These are phyloP conservation scores for Trichoderma simmonsii DNA, from an alignment of 2,329 filamentous ascomycete species.

Conservation along the genomic window DNA sequence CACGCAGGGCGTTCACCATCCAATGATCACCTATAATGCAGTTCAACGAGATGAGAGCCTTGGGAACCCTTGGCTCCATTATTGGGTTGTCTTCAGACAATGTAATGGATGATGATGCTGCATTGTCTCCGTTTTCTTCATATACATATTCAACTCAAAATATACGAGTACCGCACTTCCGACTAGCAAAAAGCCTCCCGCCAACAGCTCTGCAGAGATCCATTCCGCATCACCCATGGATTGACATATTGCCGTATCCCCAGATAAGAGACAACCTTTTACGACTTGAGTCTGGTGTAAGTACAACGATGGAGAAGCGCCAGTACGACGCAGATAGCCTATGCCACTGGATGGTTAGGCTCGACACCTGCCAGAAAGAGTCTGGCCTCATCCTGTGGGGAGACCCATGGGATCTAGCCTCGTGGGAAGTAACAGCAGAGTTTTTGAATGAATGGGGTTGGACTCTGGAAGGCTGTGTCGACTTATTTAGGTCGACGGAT, in stretches of 20 bases:
- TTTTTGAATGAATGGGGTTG: neutral
- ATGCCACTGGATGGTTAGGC: conserved; percentile 3
- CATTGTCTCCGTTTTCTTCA: neutral
- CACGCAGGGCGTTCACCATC: neutral
- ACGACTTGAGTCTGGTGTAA: neutral
- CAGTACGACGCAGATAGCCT: neutral
- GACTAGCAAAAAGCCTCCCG: neutral
- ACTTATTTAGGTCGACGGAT: neutral
- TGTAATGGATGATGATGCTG: neutral
- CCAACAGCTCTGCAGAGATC: neutral
- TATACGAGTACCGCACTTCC: neutral
- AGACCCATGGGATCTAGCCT: neutral
- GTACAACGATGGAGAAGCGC: neutral
- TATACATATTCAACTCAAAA: neutral
- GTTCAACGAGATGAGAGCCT: neutral
- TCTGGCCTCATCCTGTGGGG: conserved; percentile 8
- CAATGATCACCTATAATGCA: neutral
- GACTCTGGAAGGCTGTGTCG: neutral
- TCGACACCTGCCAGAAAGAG: neutral
- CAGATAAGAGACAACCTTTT: neutral
- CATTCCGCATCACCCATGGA: neutral
- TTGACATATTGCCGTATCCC: conserved; percentile 1
- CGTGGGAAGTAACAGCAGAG: conserved; percentile 1
- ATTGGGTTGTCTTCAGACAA: neutral
- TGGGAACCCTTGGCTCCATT: neutral